Evolutionary conservation across 2,329 filamentous ascomycete genomes (phyloP).

Genomic region (Pleurostoma richardsiae): DNA sequence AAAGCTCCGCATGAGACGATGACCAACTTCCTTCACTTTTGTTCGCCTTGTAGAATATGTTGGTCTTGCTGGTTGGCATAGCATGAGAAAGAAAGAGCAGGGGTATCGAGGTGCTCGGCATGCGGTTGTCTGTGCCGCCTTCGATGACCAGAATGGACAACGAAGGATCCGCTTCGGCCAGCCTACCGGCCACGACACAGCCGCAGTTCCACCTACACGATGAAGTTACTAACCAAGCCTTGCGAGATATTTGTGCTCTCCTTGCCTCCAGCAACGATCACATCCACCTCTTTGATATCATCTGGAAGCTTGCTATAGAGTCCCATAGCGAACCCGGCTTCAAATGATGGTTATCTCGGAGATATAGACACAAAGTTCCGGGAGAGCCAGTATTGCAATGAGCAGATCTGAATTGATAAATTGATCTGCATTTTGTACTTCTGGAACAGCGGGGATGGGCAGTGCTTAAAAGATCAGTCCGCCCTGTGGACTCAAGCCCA

Average conservation of each 20-base stretch:
- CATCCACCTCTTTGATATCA: conserved; percentile 37
- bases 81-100: conserved; percentile 43
- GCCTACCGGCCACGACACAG: conserved; percentile 41
- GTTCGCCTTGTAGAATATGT: conserved; percentile 38
- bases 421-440: too few relatives aligned
- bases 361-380: too few relatives aligned
- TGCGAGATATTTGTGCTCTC: not conserved
- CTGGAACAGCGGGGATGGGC: too few relatives aligned
- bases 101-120: conserved; percentile 42
- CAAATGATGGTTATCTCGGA: too few relatives aligned
- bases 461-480: too few relatives aligned
- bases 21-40: conserved; percentile 39
- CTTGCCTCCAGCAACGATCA: conserved; percentile 44
- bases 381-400: too few relatives aligned
- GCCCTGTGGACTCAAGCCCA: too few relatives aligned
- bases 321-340: not conserved
- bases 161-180: conserved; percentile 42
- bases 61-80: conserved; percentile 30
- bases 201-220: conserved; percentile 36
- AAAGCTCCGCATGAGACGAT: conserved; percentile 30
- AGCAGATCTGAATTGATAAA: too few relatives aligned
- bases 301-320: conserved; percentile 14
- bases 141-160: conserved; percentile 49
- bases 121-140: conserved; percentile 45
- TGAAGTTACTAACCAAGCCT: not conserved